Base-by-base conservation (phyloP, 306 rosid species). In the Acacia confusa region DNA sequence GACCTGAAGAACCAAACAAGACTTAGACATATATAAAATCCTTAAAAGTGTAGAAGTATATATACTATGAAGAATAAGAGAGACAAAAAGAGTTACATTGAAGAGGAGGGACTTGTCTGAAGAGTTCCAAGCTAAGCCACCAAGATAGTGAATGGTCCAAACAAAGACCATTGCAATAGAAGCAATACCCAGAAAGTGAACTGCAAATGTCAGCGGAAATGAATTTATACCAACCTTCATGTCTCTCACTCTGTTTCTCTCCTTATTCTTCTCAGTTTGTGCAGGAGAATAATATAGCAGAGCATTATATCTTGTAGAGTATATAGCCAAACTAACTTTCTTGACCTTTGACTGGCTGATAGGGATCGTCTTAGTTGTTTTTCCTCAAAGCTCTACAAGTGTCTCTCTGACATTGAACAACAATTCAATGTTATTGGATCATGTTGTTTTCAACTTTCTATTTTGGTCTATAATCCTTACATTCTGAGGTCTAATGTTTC, bases 71-170 rank as follows among this genome's bases (percentile, higher is more conserved):
- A 60, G 63, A 47, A 38, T 15, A 65, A 12, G 5, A 47, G 24
- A 47, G 19, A 19, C 4, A 34, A 28, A 17, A 72, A 47, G 20
- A 2, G 55, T 77, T 88, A 95, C 99, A 70, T 93, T 93, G 92
- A 95, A 95, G 92, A 95, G 94, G 78, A 87, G 96, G 82, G 67
- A 78, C 77, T 93, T 95, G 86, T 93, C 82, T 12, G 75, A 0
- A 50, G 96, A 78, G 1, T 84, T 82, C 98, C 98, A 95, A 15
- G 98, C 97, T 2, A 92, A 84, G 53, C 99, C 99, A 28, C 99
- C 99, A 25, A 94, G 80, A 84, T 92, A 95, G 60, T 91, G 50
- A 0, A 91, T 7, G 78, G 69, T 81, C 99, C 99, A 95, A 75
- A 93, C 78, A 69, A 93, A 72, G 1, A 95, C 92, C 70, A 93